Base-by-base conservation (phyloP, 2,329 filamentous ascomycete species). In the Monilinia fructigena region DNA sequence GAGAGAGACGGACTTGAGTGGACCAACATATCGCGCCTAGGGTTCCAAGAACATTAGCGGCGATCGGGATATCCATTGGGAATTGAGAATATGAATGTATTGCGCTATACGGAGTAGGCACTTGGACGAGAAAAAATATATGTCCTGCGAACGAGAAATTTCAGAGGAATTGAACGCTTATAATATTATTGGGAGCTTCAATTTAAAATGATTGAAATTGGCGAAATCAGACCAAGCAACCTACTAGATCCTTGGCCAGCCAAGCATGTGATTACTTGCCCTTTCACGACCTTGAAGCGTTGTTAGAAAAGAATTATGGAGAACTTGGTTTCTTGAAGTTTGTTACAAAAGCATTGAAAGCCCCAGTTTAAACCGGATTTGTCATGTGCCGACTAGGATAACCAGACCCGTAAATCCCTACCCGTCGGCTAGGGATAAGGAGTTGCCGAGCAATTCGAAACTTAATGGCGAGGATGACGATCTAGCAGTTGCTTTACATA, bases 1-100 rank as follows among this genome's bases (percentile, higher is more conserved):
- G 35, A n/a, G 28, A 31, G 28, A 8, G 28, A 61, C 75, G 16
- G 75, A 85, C 85, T 76, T 88, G 85, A 40, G 89, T 78, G 23
- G 86, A 89, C 88, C 87, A 90, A 74, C 86, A 89, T 73, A 87
- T 82, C 47, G 86, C 86, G 14, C 86, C 86, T 0, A 86, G 73
- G 0, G 83, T 87, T 0, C 86, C 86, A 2, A 88, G 80, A 0
- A 83, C 79, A 71, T 87, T 87, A 3, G 86, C 83, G 2, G 83
- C 84, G 1, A 81, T 74, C 0, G 84, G 83, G 2, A 82, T 73
- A 66, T 86, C 79, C 85, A 88, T 87, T 66, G 31, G 31, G 31
- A 35, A 35, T 35, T 35, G 28, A 31, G 26, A 18, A 28, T 28
- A 2, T 26, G 26, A 18, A 28, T 28, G 4, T 26, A 23, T 11